These are phyloP conservation scores for Alternaria metachromatica DNA, from an alignment of 2,329 filamentous ascomycete genomes.

Conservation along the genomic window DNA sequence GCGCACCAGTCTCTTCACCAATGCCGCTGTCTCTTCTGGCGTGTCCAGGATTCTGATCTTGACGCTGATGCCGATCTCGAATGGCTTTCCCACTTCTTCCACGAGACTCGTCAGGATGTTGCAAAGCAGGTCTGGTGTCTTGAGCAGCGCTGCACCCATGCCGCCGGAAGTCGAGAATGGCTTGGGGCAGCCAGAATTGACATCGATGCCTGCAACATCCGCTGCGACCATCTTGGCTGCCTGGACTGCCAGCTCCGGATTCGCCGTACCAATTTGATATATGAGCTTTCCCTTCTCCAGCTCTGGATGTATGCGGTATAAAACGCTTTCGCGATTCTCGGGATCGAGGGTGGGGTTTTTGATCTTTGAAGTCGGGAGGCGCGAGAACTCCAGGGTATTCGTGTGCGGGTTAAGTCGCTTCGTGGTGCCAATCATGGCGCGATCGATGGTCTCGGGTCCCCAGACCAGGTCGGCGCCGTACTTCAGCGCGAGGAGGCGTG, in stretches of 20 bases:
- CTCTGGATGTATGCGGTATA: constrained; percentile 83
- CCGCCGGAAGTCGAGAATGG: constrained; percentile 92
- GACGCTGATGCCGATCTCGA: constrained; percentile 91
- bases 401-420: constrained; percentile 78
- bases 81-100: constrained; percentile 74
- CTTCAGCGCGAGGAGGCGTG: constrained; percentile 84
- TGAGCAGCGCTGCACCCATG: constrained; percentile 92
- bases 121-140: constrained; percentile 81
- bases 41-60: constrained; percentile 91
- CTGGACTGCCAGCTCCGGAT: constrained; percentile 80
- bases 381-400: constrained; percentile 83
- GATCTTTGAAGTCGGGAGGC: constrained; percentile 73
- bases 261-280: constrained; percentile 90
- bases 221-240: constrained; percentile 83
- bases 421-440: constrained; percentile 85
- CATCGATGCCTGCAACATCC: constrained; percentile 92
- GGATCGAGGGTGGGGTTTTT: constrained; percentile 64
- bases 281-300: constrained; percentile 78
- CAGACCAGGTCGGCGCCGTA: constrained; percentile 98
- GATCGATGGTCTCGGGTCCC: constrained; percentile 96
- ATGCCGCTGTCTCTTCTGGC: constrained; percentile 72
- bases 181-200: constrained; percentile 98
- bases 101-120: constrained; percentile 86
- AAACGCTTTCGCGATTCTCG: constrained; percentile 66
- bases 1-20: constrained; percentile 78